Evolutionary conservation across 2,329 filamentous ascomycete genomes (phyloP).

Genomic region (Fusarium sp.): DNA sequence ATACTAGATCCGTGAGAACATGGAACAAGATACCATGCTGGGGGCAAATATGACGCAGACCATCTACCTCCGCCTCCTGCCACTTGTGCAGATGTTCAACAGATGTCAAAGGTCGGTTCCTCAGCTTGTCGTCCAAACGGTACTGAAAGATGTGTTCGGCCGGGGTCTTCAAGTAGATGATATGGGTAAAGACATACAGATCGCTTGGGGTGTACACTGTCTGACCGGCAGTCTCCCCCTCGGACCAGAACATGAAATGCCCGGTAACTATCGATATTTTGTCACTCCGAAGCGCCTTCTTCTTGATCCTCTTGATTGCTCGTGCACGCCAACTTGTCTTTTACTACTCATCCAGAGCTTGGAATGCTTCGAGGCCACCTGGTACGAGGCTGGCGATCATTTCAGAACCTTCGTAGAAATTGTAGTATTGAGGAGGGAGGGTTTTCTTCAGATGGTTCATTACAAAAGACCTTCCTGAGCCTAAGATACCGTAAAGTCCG

Average conservation of each 20-base stretch:
- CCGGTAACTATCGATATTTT: slow-evolving; percentile 60
- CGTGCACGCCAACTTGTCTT: slow-evolving; percentile 51
- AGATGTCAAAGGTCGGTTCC: slow-evolving; percentile 47
- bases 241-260: slow-evolving; percentile 63
- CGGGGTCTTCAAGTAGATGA: slow-evolving; percentile 62
- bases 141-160: slow-evolving; percentile 50
- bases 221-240: slow-evolving; percentile 45
- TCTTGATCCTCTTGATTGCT: slow-evolving; percentile 56
- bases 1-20: slow-evolving; percentile 43
- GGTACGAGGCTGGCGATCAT: slow-evolving; percentile 53
- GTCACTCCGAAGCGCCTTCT: slow-evolving; percentile 47
- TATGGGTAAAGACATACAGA: slow-evolving; percentile 59
- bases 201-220: slow-evolving; percentile 57
- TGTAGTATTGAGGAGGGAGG: too few species aligned
- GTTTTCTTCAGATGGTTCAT: slow-evolving; percentile 51
- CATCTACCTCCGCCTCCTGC: slow-evolving; percentile 55
- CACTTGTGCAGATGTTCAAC: slow-evolving; percentile 54
- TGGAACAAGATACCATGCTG: slow-evolving; percentile 58
- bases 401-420: slow-evolving; percentile 57
- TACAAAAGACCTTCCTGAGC: slow-evolving; percentile 60
- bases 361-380: slow-evolving; percentile 59
- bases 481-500: slow-evolving; percentile 63
- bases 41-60: slow-evolving; percentile 55
- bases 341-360: slow-evolving; percentile 47
- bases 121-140: slow-evolving; percentile 49